These are phyloP conservation scores for Xylaria sp. DNA, from an alignment of 495 filamentous ascomycete species.

Conservation along the genomic window DNA sequence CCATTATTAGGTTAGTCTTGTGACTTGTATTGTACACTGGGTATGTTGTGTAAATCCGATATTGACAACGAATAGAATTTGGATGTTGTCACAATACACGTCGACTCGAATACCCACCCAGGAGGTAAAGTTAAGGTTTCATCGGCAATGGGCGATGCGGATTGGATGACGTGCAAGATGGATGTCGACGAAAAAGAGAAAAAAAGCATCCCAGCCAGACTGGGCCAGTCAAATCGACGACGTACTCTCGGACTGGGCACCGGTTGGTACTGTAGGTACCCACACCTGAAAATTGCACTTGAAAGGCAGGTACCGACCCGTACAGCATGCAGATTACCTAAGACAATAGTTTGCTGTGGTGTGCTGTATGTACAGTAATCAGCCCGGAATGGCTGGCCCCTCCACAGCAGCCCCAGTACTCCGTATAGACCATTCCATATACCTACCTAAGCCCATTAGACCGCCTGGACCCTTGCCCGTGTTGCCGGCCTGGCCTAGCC, in stretches of 20 bases:
- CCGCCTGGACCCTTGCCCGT: constrained; percentile 9
- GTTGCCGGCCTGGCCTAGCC: neutral
- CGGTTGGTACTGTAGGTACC: no score
- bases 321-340: constrained; percentile 1
- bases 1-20: neutral
- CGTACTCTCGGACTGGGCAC: no score
- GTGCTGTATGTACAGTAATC: constrained; percentile 4
- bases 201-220: no score
- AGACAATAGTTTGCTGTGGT: neutral
- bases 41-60: neutral
- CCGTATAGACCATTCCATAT: no score
- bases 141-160: neutral
- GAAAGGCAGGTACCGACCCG: constrained; percentile 1
- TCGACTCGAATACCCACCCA: neutral
- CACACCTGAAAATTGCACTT: neutral
- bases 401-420: neutral
- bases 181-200: no score
- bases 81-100: neutral
- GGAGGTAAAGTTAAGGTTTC: neutral
- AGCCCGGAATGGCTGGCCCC: neutral
- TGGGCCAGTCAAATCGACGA: no score
- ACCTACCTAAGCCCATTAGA: no score
- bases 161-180: neutral
- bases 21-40: neutral
- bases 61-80: neutral